Evolutionary conservation across 2,329 filamentous ascomycete species (phyloP).

Genomic region (Penicillium sp.): DNA sequence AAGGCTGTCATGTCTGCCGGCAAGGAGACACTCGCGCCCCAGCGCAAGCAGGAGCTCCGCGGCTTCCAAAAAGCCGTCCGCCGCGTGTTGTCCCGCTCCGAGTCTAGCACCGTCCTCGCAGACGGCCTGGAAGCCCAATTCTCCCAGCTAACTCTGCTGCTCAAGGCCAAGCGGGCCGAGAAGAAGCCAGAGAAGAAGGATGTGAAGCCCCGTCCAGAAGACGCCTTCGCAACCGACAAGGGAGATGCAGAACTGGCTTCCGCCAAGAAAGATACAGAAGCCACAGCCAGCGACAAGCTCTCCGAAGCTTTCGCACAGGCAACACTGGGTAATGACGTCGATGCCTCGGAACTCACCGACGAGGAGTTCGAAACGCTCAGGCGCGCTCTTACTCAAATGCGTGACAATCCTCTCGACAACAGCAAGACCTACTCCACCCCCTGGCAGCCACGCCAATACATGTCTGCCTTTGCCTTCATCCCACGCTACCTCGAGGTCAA

Average conservation of each 20-base stretch:
- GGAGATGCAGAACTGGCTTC: slow-evolving; percentile 13
- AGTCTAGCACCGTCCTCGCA: slow-evolving; percentile 44
- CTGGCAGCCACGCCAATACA: slow-evolving; percentile 82
- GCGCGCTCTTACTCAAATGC: slow-evolving; percentile 62
- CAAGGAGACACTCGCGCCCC: slow-evolving; percentile 59
- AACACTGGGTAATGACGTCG: slow-evolving; percentile 33
- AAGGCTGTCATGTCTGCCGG: slow-evolving; percentile 59
- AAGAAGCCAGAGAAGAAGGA: slow-evolving; percentile 22
- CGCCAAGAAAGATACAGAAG: slow-evolving; percentile 15
- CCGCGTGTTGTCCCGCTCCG: slow-evolving; percentile 59
- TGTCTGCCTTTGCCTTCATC: slow-evolving; percentile 92
- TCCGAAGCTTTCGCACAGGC: slow-evolving; percentile 37
- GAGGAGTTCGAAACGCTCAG: slow-evolving; percentile 49
- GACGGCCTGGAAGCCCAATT: slow-evolving; percentile 58
- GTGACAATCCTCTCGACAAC: slow-evolving; percentile 73
- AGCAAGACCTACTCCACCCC: slow-evolving; percentile 86
- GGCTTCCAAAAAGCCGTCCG: slow-evolving; percentile 67
- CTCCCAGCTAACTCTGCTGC: slow-evolving; percentile 50
- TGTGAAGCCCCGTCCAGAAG: slow-evolving; percentile 1
- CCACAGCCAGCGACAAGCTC: slow-evolving; percentile 29
- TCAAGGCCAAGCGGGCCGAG: slow-evolving; percentile 44
- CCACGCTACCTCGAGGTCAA: slow-evolving; percentile 96
- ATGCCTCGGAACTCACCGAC: slow-evolving; percentile 50
- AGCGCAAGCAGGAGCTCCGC: slow-evolving; percentile 73
- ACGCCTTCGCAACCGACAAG: slow-evolving; percentile 12